Evolutionary conservation across 2,329 filamentous ascomycete species (phyloP).

Genomic region (Diaporthe capsici): DNA sequence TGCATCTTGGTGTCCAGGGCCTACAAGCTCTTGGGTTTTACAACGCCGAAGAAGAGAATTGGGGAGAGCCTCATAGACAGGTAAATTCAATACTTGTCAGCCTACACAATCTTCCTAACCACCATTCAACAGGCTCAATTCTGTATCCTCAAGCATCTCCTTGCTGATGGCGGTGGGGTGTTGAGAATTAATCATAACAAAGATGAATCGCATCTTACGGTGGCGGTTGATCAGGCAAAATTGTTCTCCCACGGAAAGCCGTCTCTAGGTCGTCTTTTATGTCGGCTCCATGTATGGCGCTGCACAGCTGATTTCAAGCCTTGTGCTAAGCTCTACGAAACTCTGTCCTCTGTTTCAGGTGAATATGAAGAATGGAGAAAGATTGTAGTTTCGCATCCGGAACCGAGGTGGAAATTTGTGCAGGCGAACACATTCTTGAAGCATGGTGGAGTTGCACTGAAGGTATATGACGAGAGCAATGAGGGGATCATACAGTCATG

Average conservation of each 20-base stretch:
- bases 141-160: background rate
- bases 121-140: background rate
- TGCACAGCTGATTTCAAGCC: background rate
- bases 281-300: background rate
- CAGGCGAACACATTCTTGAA: background rate
- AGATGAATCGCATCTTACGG: background rate
- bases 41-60: background rate
- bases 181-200: background rate
- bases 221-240: background rate
- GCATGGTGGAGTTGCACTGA: background rate
- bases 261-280: background rate
- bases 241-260: background rate
- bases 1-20: background rate
- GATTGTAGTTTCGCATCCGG: background rate
- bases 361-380: background rate
- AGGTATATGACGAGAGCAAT: background rate
- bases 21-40: background rate
- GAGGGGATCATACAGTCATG: background rate
- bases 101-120: background rate
- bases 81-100: background rate
- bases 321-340: background rate
- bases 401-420: background rate
- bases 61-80: background rate
- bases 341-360: background rate
- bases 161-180: background rate